Evolutionary conservation across 2,329 filamentous ascomycete species (phyloP), one percentile per base, ranked within the genome.

Genomic region (Calonectria hawksworthii): DNA sequence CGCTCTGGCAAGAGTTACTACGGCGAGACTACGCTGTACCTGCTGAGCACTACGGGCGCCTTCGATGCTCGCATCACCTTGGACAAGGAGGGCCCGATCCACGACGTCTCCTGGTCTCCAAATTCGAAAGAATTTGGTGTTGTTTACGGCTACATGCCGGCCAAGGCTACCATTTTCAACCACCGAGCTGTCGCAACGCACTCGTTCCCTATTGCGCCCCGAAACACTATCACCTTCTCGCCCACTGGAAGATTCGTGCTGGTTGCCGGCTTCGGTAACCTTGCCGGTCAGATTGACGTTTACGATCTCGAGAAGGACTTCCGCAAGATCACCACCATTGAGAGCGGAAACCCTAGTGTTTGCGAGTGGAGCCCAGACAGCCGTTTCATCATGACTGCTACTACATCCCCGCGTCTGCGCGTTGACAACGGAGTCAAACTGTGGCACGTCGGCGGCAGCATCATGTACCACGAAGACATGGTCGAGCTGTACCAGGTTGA

Each of bases 1-100:
- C 98, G 97, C 88, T 96, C 96, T 73, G 98, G 98, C 86, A 99
- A 99, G 92, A 98, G 95, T 87, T 99, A 99, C 88, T 99, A 99
- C 81, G 97, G 97, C 83, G 97, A 99, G 88, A 99, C 97, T 13
- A 99, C 95, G 77, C 93, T 99, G 83, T 99, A 99, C 87, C 91
- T 99, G 80, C 91, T 99, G 77, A 98, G 95, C 85, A 94, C 96
- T 77, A 98, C 94, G 82, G 96, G 96, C 76, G 93, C 93, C 63
- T 98, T 99, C 82, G 97, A 99, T 86, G 97, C 96, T 73, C 93
- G 97, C 80, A 93, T 99, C 79, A 92, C 94, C 77, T 90, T 98
- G 66, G 97, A 99, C 86, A 99, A 99, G 88, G 96, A 99, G 84
- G 97, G 97, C 0, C 97, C 97, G 7, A 98, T 99, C 81, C 96